Evolutionary conservation across 352 stramenopile genomes (phyloP).

Genomic region (Globisporangium paddicum): DNA sequence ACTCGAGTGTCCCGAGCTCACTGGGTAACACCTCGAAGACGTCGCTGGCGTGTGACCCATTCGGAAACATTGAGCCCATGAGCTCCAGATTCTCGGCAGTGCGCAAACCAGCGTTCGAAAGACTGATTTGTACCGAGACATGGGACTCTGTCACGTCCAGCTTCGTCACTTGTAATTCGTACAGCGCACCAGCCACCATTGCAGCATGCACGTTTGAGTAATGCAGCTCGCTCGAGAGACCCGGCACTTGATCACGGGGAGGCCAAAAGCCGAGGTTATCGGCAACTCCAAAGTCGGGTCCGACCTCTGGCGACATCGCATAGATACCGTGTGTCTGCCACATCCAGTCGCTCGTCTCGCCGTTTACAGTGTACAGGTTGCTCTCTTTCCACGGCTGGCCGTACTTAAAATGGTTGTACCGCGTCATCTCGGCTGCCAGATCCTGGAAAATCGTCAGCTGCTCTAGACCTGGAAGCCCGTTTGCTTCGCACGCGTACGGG

Average conservation of each 20-base stretch:
- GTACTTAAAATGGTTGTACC: conserved; percentile 70
- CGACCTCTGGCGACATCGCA: conserved; percentile 81
- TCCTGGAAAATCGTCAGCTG: conserved; percentile 40
- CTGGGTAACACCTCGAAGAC: conserved; percentile 15
- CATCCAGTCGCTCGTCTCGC: conserved; percentile 87
- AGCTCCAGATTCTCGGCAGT: conserved; percentile 22
- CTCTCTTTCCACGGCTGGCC: conserved; percentile 80
- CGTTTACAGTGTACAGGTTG: conserved; percentile 85
- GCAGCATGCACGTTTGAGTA: conserved; percentile 70
- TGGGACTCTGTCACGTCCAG: conserved; percentile 7
- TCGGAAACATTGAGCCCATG: conserved; percentile 26
- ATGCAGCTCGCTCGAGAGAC: conserved; percentile 58
- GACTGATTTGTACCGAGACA: conserved; percentile 24
- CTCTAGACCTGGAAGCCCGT: conserved; percentile 29
- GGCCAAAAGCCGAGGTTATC: conserved; percentile 66
- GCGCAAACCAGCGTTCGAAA: conserved; percentile 41
- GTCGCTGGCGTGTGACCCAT: conserved; percentile 30
- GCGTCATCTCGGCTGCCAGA: conserved; percentile 64
- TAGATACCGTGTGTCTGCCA: conserved; percentile 77
- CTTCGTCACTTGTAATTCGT: conserved; percentile 37
- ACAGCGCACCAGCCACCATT: conserved; percentile 45
- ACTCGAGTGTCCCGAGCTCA: conserved; percentile 14
- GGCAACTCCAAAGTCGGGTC: conserved; percentile 43
- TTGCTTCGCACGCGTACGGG: conserved; percentile 72
- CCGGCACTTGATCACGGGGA: conserved; percentile 35